A percentile compares a stretch with the other conserved stretches of the same genome.
Evolutionary conservation across 2,329 filamentous ascomycete species (phyloP).

Genomic region (Penicillium sp.): DNA sequence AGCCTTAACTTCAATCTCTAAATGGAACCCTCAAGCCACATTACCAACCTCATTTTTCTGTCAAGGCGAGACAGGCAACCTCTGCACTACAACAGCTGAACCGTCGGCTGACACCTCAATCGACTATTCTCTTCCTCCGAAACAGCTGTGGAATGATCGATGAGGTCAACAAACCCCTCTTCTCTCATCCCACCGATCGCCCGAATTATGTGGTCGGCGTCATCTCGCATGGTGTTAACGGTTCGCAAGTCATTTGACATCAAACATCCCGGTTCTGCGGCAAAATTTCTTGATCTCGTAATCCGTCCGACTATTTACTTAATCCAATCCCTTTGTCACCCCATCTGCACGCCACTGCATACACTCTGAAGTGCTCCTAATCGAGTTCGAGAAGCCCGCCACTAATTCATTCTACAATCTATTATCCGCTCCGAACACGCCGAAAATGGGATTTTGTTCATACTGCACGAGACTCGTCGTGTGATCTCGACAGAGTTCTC

Average conservation of each 20-base stretch:
- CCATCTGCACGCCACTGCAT: constrained; percentile 5
- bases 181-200: constrained; percentile 58
- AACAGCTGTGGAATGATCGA: constrained; percentile 65
- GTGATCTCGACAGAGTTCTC: constrained; percentile 20
- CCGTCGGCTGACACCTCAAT: neutral
- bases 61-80: constrained; percentile 65
- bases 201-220: constrained; percentile 58
- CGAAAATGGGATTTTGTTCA: constrained; percentile 15
- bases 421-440: constrained; percentile 13
- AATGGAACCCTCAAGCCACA: neutral
- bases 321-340: neutral
- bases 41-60: constrained; percentile 64
- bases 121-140: neutral
- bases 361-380: constrained; percentile 12
- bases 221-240: constrained; percentile 57
- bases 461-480: constrained; percentile 3
- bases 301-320: neutral
- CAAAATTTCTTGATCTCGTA: constrained; percentile 39
- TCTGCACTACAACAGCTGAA: constrained; percentile 54
- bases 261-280: constrained; percentile 54
- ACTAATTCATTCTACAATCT: constrained; percentile 21
- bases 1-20: too few species aligned
- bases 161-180: constrained; percentile 64
- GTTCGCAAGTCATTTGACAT: constrained; percentile 47
- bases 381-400: constrained; percentile 20